Base-by-base conservation (phyloP, 208 protist genomes). In the Angomonas ambiguus region DNA sequence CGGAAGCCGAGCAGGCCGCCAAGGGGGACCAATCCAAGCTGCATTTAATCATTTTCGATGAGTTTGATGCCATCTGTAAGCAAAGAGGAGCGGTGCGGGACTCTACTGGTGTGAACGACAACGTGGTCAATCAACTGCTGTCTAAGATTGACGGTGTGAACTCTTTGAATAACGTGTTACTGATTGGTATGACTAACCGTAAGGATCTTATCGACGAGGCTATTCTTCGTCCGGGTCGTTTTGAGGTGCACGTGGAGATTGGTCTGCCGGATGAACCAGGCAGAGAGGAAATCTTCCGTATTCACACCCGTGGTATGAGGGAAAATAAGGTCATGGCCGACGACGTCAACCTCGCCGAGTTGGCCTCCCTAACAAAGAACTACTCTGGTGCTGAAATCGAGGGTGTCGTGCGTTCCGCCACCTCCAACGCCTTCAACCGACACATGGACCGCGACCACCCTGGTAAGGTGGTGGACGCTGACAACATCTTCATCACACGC, bases 31-130 rank as follows among this genome's bases (percentile, higher is more conserved):
- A 97, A 49, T 97, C 87, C 18, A 81, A 97, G 35, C 74, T 99
- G 20, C 99, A 99, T 73, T 92, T 99, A 28, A 99, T 99, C 72
- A 99, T 99, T 69, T 98, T 99, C 65, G 99, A 99, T 85, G 99
- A 99, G 80, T 97, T 99, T 76, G 98, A 99, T 83, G 97, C 98
- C 35, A 99, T 99, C 72, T 99, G 97, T 78, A 99, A 99, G 75
- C 83, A 97, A 77, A 83, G 98, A 69, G 98, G 98, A 41, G 85
- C 84, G 2, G 74, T 83, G 6, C 76, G 81, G 18, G 93, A 96
- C 72, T 94, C 88, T 31, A 99, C 98, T 2, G 98, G 98, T 53
- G 97, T 99, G 5, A 85, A 82, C 59, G 98, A 99, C 81, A 98
- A 96, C 31, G 92, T 99, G 18, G 98, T 99, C 1, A 99, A 99